phyloP scores from a whole-genome alignment of 805 yeast genomes.

The Starmerella stigmatis region DNA sequence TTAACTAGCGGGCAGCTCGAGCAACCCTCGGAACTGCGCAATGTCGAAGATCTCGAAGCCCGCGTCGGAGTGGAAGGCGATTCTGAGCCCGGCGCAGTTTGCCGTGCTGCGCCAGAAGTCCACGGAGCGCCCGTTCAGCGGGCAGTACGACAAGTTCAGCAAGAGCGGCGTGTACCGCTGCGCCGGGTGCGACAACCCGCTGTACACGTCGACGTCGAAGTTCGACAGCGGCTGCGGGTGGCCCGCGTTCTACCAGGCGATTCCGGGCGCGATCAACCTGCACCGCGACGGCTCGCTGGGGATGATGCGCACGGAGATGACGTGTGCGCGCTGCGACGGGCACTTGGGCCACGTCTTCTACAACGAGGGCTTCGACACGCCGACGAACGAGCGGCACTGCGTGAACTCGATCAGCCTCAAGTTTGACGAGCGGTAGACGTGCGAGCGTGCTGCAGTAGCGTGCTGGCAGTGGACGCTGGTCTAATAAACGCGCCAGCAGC shows the following conservation, averaged over 20 bases:
- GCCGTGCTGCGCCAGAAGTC: slow-evolving; percentile 63
- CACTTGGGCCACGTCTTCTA: slow-evolving; percentile 92
- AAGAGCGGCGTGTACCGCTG: slow-evolving; percentile 62
- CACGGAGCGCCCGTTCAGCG: slow-evolving; percentile 59
- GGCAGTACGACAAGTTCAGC: slow-evolving; percentile 45
- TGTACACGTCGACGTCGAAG: slow-evolving; percentile 70
- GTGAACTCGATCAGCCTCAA: slow-evolving; percentile 78
- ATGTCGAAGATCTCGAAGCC: slow-evolving; percentile 27
- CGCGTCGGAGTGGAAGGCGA: slow-evolving; percentile 70
- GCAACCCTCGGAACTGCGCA: background rate
- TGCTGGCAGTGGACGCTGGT: no score
- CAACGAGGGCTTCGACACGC: slow-evolving; percentile 84
- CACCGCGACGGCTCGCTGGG: slow-evolving; percentile 57
- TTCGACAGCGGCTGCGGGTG: slow-evolving; percentile 93
- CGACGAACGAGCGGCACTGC: slow-evolving; percentile 89
- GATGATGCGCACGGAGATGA: slow-evolving; percentile 79
- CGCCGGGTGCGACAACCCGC: slow-evolving; percentile 73
- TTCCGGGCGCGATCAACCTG: slow-evolving; percentile 64
- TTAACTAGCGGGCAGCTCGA: background rate
- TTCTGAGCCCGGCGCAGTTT: slow-evolving; percentile 65
- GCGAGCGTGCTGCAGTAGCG: background rate
- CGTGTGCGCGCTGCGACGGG: slow-evolving; percentile 80
- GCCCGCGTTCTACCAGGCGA: slow-evolving; percentile 92
- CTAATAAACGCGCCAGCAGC: background rate
- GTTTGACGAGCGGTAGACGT: slow-evolving; percentile 32